Evolutionary conservation across 345 rosid genomes (phyloP).

Genomic region (Gossypium raimondii): DNA sequence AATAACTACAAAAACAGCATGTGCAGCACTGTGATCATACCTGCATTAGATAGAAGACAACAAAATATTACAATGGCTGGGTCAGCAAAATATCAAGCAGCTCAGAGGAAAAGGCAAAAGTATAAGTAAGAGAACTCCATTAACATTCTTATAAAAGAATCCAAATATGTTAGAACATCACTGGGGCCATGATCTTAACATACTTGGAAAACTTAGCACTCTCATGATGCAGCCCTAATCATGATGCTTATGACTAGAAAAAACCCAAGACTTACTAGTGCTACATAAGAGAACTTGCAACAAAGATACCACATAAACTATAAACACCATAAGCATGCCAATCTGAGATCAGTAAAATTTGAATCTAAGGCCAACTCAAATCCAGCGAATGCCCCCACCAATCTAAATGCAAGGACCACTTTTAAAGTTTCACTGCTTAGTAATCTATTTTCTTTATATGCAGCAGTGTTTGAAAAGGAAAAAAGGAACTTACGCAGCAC

Average conservation of each 20-base stretch:
- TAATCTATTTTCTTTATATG: background rate
- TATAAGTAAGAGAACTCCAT: background rate
- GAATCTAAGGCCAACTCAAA: background rate
- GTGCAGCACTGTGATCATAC: slow-evolving; percentile 86
- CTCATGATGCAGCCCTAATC: background rate
- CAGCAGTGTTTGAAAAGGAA: slow-evolving; percentile 5
- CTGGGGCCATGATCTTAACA: background rate
- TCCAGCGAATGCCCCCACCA: background rate
- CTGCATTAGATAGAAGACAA: slow-evolving; percentile 40
- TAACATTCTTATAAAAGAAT: background rate
- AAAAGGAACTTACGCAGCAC: slow-evolving; percentile 81
- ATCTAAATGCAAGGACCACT: background rate
- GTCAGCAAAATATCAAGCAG: background rate
- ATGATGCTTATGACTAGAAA: slow-evolving; percentile 2
- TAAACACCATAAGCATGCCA: background rate
- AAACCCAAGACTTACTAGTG: background rate
- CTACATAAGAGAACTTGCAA: background rate
- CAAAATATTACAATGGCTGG: background rate
- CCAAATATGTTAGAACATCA: background rate
- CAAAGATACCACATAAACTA: background rate
- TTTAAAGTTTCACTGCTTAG: background rate
- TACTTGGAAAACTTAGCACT: slow-evolving; percentile 2
- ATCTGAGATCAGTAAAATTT: background rate
- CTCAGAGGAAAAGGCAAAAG: background rate
- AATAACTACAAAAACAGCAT: slow-evolving; percentile 71